These are phyloP conservation scores for Tetradesmus lagerheimii DNA, from an alignment of 139 green algal species.

Conservation along the genomic window DNA sequence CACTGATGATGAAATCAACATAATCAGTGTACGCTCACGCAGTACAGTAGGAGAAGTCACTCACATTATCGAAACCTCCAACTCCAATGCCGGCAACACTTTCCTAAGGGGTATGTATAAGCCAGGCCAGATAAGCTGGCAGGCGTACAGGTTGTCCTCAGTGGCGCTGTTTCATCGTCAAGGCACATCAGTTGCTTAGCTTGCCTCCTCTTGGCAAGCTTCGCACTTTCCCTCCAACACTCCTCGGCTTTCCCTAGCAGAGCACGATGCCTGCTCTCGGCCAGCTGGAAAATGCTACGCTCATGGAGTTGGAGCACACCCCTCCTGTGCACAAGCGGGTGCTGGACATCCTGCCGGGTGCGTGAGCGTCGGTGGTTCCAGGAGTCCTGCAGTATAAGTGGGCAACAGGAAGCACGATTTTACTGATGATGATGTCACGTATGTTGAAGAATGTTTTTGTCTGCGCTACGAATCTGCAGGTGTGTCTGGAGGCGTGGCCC, in stretches of 20 bases:
- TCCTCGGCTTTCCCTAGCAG: not conserved
- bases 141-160: not conserved
- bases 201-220: not conserved
- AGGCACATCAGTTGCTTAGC: not conserved
- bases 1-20: too few relatives aligned
- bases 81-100: not conserved
- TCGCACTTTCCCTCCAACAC: not conserved
- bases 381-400: not conserved
- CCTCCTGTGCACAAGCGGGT: slow-evolving; percentile 53
- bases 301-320: slow-evolving; percentile 61
- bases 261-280: slow-evolving; percentile 22
- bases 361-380: slow-evolving; percentile 4
- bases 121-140: not conserved
- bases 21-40: not conserved
- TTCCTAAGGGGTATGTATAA: not conserved
- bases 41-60: not conserved
- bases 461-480: not conserved
- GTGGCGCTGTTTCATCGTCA: not conserved
- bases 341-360: slow-evolving; percentile 57
- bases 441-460: too few relatives aligned
- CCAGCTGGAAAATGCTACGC: slow-evolving; percentile 31
- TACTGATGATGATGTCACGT: too few relatives aligned
- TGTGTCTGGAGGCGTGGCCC: slow-evolving; percentile 56
- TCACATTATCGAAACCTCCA: not conserved
- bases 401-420: too few relatives aligned